These are phyloP conservation scores for Elaeis guineensis DNA, from an alignment of 176 grass and related monocot species.

Conservation along the genomic window DNA sequence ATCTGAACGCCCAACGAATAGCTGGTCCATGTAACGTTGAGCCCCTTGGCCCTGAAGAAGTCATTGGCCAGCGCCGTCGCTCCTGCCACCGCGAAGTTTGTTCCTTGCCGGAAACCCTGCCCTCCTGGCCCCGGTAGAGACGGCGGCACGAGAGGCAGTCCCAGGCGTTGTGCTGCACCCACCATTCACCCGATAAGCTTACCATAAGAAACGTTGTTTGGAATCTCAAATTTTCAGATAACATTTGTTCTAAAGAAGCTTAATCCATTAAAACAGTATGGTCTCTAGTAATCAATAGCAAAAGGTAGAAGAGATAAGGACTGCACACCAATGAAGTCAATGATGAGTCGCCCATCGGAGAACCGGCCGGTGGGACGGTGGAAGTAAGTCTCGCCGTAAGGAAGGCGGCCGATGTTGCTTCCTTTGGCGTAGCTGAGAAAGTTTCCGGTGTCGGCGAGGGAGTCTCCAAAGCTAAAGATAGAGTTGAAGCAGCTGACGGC, in stretches of 20 bases:
- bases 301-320: not conserved
- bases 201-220: too few relatives aligned
- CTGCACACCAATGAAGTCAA: constrained; percentile 7
- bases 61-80: not conserved
- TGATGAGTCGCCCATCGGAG: constrained; percentile 9
- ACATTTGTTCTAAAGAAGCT: too few relatives aligned
- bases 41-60: not conserved
- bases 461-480: constrained; percentile 9
- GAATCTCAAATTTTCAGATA: too few relatives aligned
- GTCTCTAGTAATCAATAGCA: not conserved
- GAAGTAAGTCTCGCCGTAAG: constrained; percentile 15
- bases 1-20: not conserved
- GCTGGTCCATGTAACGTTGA: not conserved
- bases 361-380: not conserved
- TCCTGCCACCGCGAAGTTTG: constrained; percentile 6
- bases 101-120: not conserved
- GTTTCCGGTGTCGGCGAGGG: constrained; percentile 17
- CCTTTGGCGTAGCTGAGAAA: not conserved
- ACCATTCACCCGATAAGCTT: not conserved
- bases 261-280: not conserved
- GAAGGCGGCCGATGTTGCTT: not conserved
- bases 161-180: constrained; percentile 7
- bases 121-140: not conserved
- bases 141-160: constrained; percentile 16
- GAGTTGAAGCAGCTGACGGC: not conserved